Evolutionary conservation across 306 rosid species (phyloP), one percentile per base, ranked within the genome.

Genomic region (Geum urbanum): DNA sequence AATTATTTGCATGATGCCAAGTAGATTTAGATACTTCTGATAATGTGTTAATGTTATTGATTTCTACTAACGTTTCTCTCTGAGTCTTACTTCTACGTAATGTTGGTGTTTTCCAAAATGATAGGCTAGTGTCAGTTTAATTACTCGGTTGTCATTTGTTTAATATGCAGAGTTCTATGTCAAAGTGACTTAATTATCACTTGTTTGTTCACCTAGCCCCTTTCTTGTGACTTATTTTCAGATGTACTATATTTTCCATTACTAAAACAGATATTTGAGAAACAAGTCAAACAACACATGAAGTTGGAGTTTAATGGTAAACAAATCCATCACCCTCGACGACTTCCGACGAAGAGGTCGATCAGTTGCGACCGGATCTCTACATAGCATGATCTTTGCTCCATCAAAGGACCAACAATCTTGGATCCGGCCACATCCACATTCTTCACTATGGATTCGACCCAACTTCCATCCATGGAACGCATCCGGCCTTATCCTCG

Each of bases 401-500:
- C 22, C 3, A 48, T 81, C 35, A 70, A 58, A 10, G 47, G 68
- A 12, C 74, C 85, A 69, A 70, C 68, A 2, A 79, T 81, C n/a
- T 18, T 84, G 27, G 84, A 79, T n/a, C 76, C 65, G 2, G 19
- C 45, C 44, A 76, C 73, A 9, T 69, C 66, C 4, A 84, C 80
- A 14, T 47, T 86, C 19, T 86, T 40, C 50, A 11, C 53, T 5
- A 19, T 75, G 63, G 66, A 32, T 37, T 55, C 40, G 5, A 7
- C 67, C 54, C 72, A 67, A 16, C 64, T 59, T 6, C 19, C 32
- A 1, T 7, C 16, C 11, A 3, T 56, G 0, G 2, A 59, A 57
- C 79, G 66, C 74, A 45, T 74, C 4, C 45, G 24, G 2, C 86
- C 88, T 14, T 83, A 83, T 54, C 81, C 88, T 53, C 75, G 72